These are phyloP conservation scores for Fusarium keratoplasticum DNA, from an alignment of 2,329 filamentous ascomycete genomes.

Conservation along the genomic window DNA sequence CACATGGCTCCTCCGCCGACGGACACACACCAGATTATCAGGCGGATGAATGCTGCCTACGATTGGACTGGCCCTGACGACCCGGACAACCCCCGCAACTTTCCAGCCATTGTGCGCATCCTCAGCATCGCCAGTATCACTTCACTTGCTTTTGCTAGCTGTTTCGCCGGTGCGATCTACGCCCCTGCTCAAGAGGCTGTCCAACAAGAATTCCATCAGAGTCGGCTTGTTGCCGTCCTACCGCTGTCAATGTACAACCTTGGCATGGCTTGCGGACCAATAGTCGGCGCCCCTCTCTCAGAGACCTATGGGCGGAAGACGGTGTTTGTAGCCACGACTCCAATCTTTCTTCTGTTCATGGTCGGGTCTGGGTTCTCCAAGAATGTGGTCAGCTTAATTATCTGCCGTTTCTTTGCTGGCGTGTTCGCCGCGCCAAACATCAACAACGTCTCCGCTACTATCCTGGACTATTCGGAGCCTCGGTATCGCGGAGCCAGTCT, in stretches of 20 bases:
- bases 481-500: constrained; percentile 10
- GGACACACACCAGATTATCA: constrained; percentile 12
- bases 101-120: background rate
- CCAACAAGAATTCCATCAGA: background rate
- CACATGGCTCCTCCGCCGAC: background rate
- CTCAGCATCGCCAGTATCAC: constrained; percentile 23
- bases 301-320: constrained; percentile 28
- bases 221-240: background rate
- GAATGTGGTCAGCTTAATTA: background rate
- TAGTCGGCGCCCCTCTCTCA: constrained; percentile 21
- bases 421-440: constrained; percentile 33
- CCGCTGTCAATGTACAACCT: constrained; percentile 29
- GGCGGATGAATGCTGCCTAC: constrained; percentile 29
- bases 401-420: constrained; percentile 27
- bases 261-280: constrained; percentile 30
- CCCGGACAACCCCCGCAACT: constrained; percentile 30
- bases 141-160: constrained; percentile 9
- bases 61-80: constrained; percentile 25
- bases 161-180: constrained; percentile 21
- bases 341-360: constrained; percentile 22
- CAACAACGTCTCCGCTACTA: constrained; percentile 30
- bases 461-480: constrained; percentile 19
- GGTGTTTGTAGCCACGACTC: constrained; percentile 24
- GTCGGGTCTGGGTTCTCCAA: background rate
- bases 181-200: constrained; percentile 19